Conservation (phyloP, 306 rosid genomes). For the Betula pendula region DNA sequence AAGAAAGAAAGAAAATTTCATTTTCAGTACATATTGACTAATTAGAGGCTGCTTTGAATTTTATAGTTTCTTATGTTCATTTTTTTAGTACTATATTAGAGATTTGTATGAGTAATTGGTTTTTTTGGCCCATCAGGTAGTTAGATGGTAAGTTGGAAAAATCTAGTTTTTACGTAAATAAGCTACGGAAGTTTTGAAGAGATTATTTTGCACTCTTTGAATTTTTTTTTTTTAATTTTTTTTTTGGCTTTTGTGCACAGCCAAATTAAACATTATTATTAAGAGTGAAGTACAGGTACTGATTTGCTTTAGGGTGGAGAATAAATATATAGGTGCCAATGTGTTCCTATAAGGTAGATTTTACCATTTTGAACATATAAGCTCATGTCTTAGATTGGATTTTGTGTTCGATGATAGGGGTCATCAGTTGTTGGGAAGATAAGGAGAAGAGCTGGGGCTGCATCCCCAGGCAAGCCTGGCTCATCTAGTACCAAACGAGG, state of each 20-base stretch:
- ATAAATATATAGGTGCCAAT: not conserved
- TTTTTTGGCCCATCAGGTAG: not conserved
- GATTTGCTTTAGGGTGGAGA: not conserved
- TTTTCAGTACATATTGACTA: not conserved
- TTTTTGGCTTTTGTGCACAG: too few species aligned
- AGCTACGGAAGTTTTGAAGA: not conserved
- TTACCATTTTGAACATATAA: constrained; percentile 2
- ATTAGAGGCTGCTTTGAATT: not conserved
- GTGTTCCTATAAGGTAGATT: not conserved
- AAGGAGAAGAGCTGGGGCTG: constrained; percentile 65
- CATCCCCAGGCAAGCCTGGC: constrained; percentile 57
- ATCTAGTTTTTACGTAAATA: not conserved
- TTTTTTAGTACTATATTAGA: not conserved
- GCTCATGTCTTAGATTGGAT: constrained; percentile 16
- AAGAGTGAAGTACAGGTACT: too few species aligned
- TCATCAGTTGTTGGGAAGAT: constrained; percentile 59
- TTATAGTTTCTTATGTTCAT: not conserved
- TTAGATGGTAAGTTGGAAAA: not conserved
- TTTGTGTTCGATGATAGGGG: constrained; percentile 52
- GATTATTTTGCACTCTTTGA: too few species aligned
- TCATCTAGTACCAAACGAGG: constrained; percentile 54
- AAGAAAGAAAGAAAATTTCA: not conserved
- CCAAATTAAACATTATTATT: too few species aligned
- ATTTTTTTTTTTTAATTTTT: too few species aligned
- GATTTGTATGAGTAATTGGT: not conserved